Evolutionary conservation across 495 filamentous ascomycete species (phyloP).

Genomic region (Podospora comata): DNA sequence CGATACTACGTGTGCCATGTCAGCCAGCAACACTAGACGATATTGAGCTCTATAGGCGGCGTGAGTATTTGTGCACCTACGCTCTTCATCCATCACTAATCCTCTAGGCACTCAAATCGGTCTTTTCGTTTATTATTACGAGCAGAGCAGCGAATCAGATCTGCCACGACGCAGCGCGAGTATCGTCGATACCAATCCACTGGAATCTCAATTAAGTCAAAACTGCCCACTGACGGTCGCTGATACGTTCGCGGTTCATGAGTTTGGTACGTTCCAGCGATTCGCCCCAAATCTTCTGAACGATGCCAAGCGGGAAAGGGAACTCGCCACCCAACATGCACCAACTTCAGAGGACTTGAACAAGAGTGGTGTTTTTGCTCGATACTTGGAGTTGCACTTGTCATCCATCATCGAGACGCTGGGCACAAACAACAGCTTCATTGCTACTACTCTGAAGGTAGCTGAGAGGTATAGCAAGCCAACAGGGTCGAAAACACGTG

Average conservation of each 20-base stretch:
- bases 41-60: not conserved
- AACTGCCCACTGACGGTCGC: not conserved
- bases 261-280: not conserved
- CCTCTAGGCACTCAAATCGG: not conserved
- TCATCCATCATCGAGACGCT: not conserved
- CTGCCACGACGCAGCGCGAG: not conserved
- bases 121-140: not conserved
- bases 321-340: not conserved
- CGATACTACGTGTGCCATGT: not conserved
- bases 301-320: not conserved
- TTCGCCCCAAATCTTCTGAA: not conserved
- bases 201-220: not conserved
- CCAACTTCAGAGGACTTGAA: not conserved
- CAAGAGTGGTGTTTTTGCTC: not conserved
- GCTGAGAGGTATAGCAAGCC: not conserved
- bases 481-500: not conserved
- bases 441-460: not conserved
- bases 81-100: not conserved
- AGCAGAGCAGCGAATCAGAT: not conserved
- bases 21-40: not conserved
- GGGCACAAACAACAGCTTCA: not conserved
- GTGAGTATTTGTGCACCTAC: not conserved
- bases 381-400: not conserved
- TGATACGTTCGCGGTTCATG: not conserved
- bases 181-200: not conserved